Evolutionary conservation across 2,329 filamentous ascomycete species (phyloP), one percentile per base, ranked within the genome.

Genomic region (Cytospora leucostoma): DNA sequence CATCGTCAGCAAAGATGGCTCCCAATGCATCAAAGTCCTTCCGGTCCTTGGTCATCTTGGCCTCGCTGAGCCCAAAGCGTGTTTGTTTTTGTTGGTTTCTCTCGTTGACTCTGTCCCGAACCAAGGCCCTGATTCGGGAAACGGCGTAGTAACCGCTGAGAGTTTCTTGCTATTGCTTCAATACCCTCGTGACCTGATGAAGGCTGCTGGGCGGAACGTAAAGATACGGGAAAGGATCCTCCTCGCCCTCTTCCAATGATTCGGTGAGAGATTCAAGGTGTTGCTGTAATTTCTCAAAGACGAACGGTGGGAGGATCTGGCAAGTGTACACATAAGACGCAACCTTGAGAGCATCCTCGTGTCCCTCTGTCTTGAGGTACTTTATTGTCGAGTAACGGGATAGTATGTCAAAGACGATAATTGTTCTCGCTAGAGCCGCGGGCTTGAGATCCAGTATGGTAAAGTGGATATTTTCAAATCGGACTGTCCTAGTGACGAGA

Each of bases 301-400:
- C 70, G 21, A 63, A 68, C 1, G 68, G 59, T 7, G 70, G 68
- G 3, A 69, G 50, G 37, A 68, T 59, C 6, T 66, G 62, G n/a
- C 53, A 66, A 32, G 44, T 55, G 61, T 62, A 71, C 15, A 69
- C 50, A 53, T 71, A 70, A 11, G 69, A 58, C 64, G 70, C 67
- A 51, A 65, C 62, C 1, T 59, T 57, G 1, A 66, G 62, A 8
- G 52, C 35, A 32, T 71, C 59, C 40, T 56, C 15, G 21, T 15
- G 27, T 56, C 21, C 7, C 13, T n/a, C 15, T 19, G 17, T 8
- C 8, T 3, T 15, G 3, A 15, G 27, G 4, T 3, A 17, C 12
- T 11, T 56, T 19, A 17, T 17, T 7, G 4, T 34, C 8, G 7
- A 38, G 53, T 21, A 56, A 38, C 19, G 27, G 53, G 37, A 56